Evolutionary conservation across 2,329 filamentous ascomycete species (phyloP), one percentile per base, ranked within the genome.

Genomic region (Alternaria novae-zelandiae): DNA sequence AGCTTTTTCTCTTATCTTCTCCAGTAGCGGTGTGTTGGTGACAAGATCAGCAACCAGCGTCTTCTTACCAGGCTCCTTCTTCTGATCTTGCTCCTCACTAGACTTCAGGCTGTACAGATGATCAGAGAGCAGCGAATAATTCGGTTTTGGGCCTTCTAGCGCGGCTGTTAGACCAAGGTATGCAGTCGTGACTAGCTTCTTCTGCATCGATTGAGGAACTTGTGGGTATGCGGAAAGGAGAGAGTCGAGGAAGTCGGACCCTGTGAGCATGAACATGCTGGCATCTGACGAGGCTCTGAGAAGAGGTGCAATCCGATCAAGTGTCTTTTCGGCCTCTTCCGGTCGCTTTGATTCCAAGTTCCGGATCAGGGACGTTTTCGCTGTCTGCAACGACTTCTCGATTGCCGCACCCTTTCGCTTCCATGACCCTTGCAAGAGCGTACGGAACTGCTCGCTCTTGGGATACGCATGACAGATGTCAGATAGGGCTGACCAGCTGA

Each of bases 181-280:
- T 12, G 88, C 83, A 4, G 91, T 90, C 2, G 91, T 88, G 50
- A 94, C 85, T 28, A 97, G 86, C 15, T 87, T 85, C 66, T 88
- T 91, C 62, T 89, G 87, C 46, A 94, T 85, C 17, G 75, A 69
- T 21, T 87, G 86, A 60, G 89, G 87, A 78, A 88, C 89, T 61
- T 90, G 85, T 53, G 83, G 85, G 78, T 90, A 94, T 65, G 89
- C 89, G 54, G 82, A 82, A 41, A 88, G 83, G 12, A 97, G 84
- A 1, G 91, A 88, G 76, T 97, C 95, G 20, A 97, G 80, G 70
- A 96, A 95, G 79, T 97, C 95, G 54, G 91, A 94, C 1, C 95
- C 95, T 0, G 91, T 91, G 70, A 97, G 87, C 71, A 97, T 90
- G 69, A 92, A 84, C 7, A 82, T 79, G 28, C 85, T 87, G 47